Conservation (phyloP, 257 asterid genomes). For the Scutellaria minor region DNA sequence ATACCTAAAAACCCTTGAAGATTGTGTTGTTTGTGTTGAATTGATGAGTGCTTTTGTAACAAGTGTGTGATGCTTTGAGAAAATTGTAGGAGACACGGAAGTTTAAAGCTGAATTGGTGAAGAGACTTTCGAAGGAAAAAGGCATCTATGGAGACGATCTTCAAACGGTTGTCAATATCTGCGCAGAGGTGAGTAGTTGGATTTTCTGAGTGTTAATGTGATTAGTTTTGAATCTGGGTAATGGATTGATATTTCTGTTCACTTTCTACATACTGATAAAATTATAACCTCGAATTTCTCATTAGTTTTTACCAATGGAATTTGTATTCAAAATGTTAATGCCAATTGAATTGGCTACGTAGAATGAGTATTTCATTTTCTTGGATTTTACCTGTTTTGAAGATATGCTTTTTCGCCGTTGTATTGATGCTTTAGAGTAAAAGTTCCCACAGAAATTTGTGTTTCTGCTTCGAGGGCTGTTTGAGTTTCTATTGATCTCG, state of each 20-base stretch:
- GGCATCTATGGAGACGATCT: conserved; percentile 58
- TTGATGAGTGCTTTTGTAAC: background rate
- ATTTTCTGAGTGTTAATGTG: conserved; percentile 3
- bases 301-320: background rate
- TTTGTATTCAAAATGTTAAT: background rate
- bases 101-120: conserved; percentile 58
- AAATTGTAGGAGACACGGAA: conserved; percentile 56
- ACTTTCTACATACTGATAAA: background rate
- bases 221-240: background rate
- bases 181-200: conserved; percentile 42
- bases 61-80: background rate
- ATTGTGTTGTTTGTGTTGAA: background rate
- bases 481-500: too few relatives aligned
- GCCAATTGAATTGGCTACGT: conserved; percentile 9
- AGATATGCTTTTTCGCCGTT: background rate
- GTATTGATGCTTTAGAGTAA: background rate
- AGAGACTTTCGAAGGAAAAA: conserved; percentile 54
- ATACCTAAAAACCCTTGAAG: too few relatives aligned
- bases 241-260: background rate
- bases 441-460: background rate
- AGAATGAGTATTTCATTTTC: background rate
- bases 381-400: background rate
- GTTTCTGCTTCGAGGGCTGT: too few relatives aligned
- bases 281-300: background rate
- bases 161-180: conserved; percentile 53